phyloP scores from a whole-genome alignment of 306 rosid genomes.

The Cucumis hystrix region DNA sequence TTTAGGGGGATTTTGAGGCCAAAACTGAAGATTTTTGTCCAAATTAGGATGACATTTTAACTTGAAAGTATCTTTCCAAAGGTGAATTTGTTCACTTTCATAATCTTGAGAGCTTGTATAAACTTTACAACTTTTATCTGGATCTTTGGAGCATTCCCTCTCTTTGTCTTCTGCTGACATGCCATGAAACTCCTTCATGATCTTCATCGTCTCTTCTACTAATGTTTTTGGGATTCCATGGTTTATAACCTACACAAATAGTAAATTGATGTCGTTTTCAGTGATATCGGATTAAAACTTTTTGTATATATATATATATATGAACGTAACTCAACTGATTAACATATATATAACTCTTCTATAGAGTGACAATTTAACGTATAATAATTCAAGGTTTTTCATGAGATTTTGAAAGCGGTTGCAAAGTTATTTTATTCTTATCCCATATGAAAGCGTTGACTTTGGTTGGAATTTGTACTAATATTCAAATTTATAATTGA shows the following conservation, averaged over 20 bases:
- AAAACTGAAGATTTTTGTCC: constrained; percentile 26
- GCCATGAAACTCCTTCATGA: neutral
- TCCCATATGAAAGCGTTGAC: too few relatives aligned
- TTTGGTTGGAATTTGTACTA: too few relatives aligned
- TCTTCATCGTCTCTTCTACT: neutral
- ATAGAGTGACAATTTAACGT: too few relatives aligned
- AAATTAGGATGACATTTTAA: constrained; percentile 39
- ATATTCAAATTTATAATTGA: too few relatives aligned
- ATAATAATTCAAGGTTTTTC: too few relatives aligned
- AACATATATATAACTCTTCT: too few relatives aligned
- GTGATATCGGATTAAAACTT: too few relatives aligned
- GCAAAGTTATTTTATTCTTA: too few relatives aligned
- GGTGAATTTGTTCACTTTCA: constrained; percentile 14
- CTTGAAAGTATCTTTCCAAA: constrained; percentile 43
- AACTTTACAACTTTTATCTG: constrained; percentile 1
- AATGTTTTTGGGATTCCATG: neutral
- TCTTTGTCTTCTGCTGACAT: neutral
- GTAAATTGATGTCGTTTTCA: too few relatives aligned
- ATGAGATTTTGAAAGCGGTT: too few relatives aligned
- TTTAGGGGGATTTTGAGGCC: constrained; percentile 50
- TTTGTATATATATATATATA: too few relatives aligned
- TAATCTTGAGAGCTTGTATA: constrained; percentile 49
- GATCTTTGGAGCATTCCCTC: neutral
- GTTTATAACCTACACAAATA: neutral
- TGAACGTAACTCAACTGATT: too few relatives aligned